Conservation (phyloP, 805 yeast genomes). For the Wickerhamiella shivajii region DNA sequence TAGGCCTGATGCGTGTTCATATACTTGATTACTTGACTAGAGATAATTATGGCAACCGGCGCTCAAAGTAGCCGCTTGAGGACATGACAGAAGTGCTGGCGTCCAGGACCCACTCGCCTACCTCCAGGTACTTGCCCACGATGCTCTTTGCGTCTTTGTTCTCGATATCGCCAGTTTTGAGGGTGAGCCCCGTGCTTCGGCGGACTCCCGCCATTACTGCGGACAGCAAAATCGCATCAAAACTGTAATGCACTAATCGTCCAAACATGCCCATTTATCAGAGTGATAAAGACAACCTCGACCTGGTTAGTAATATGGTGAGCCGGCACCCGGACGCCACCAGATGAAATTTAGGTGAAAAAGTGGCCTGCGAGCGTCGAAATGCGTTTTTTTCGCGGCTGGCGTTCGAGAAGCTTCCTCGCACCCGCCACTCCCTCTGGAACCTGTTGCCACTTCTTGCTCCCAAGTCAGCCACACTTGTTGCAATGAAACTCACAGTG, state of each 20-base stretch:
- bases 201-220: conserved; percentile 76
- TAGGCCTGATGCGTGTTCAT: no score
- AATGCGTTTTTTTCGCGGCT: background rate
- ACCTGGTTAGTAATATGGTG: no score
- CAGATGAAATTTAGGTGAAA: no score
- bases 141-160: conserved; percentile 30
- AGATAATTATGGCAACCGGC: conserved; percentile 17
- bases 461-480: background rate
- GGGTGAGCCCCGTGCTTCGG: conserved; percentile 61
- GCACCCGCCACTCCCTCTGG: no score
- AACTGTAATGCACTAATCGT: conserved; percentile 49
- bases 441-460: no score
- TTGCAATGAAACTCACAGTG: conserved; percentile 38
- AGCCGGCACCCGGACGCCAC: no score
- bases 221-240: conserved; percentile 67
- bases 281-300: no score
- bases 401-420: no score
- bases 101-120: conserved; percentile 79
- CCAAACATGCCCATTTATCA: conserved; percentile 36
- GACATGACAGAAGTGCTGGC: conserved; percentile 53
- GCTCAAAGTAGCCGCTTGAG: conserved; percentile 55
- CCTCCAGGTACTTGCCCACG: conserved; percentile 51
- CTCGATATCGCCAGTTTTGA: conserved; percentile 37
- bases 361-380: background rate
- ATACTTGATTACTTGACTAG: no score